phyloP scores from a whole-genome alignment of 2,329 filamentous ascomycete species.

The Septoria linicola region DNA sequence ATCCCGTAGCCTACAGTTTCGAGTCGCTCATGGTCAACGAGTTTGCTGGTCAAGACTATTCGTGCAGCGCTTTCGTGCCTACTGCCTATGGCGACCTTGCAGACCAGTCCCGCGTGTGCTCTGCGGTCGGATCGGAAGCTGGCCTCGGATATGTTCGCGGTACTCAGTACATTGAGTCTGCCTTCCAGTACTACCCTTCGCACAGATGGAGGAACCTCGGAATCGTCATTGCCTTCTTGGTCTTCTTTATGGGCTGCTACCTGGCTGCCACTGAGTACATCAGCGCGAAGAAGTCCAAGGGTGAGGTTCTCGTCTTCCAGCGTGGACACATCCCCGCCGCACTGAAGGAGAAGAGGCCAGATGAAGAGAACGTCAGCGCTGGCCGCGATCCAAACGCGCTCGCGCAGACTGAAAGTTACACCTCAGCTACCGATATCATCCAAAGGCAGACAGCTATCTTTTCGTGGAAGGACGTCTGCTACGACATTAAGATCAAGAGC shows the following conservation, averaged over 20 bases:
- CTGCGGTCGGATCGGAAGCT: slow-evolving; percentile 43
- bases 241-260: slow-evolving; percentile 45
- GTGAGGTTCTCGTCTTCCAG: slow-evolving; percentile 52
- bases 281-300: slow-evolving; percentile 52
- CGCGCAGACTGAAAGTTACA: slow-evolving; percentile 39
- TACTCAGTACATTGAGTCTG: slow-evolving; percentile 37
- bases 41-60: slow-evolving; percentile 65
- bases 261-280: slow-evolving; percentile 49
- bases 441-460: slow-evolving; percentile 72
- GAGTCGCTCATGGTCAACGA: slow-evolving; percentile 72
- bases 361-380: slow-evolving; percentile 36
- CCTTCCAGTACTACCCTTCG: slow-evolving; percentile 36
- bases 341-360: slow-evolving; percentile 50
- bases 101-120: slow-evolving; percentile 41
- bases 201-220: slow-evolving; percentile 52
- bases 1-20: slow-evolving; percentile 77
- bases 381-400: slow-evolving; percentile 20
- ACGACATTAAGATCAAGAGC: slow-evolving; percentile 74
- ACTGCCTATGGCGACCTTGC: slow-evolving; percentile 44
- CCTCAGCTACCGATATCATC: slow-evolving; percentile 48
- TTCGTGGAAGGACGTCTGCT: slow-evolving; percentile 83
- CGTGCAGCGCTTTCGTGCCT: slow-evolving; percentile 44
- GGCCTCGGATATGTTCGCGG: slow-evolving; percentile 44
- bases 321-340: slow-evolving; percentile 49
- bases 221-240: slow-evolving; percentile 48